phyloP scores from a whole-genome alignment of 2,329 filamentous ascomycete species.

The Fusarium solani-melongenae region DNA sequence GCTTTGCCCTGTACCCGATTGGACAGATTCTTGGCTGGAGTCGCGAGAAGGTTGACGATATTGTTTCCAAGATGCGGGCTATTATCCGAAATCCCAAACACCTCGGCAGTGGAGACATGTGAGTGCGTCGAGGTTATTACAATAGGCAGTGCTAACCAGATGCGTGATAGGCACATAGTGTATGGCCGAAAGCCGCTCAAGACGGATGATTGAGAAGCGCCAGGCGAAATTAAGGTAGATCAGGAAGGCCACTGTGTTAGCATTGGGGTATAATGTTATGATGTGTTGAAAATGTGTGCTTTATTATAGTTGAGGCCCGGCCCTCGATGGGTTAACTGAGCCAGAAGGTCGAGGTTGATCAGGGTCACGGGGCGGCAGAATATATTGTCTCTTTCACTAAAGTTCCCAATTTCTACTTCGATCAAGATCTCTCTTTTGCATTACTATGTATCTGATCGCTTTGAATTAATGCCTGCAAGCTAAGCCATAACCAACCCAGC shows the following conservation, averaged over 20 bases:
- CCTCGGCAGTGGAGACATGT: conserved; percentile 7
- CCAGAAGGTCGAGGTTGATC: too few species aligned
- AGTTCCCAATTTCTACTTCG: too few species aligned
- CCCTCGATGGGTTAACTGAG: too few species aligned
- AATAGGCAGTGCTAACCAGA: not conserved
- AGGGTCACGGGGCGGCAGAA: too few species aligned
- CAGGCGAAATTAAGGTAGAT: too few species aligned
- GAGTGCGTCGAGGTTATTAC: not conserved
- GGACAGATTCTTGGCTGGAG: conserved; percentile 21
- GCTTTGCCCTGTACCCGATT: conserved; percentile 14
- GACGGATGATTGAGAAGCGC: not conserved
- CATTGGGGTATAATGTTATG: too few species aligned
- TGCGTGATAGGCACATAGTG: conserved; percentile 4
- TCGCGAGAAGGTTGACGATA: conserved; percentile 5
- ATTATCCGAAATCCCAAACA: conserved; percentile 5
- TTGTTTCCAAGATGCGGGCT: conserved; percentile 15
- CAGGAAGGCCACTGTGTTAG: too few species aligned
- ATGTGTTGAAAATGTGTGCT: too few species aligned
- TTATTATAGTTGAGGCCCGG: too few species aligned
- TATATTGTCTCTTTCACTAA: too few species aligned
- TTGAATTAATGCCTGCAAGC: not conserved
- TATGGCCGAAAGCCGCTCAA: conserved; percentile 13
- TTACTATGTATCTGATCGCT: not conserved
- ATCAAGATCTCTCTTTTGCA: not conserved
- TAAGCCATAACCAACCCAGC: not conserved